These are phyloP conservation scores for Diutina pseudorugosa DNA, from an alignment of 1,139 yeast genomes.

Conservation along the genomic window DNA sequence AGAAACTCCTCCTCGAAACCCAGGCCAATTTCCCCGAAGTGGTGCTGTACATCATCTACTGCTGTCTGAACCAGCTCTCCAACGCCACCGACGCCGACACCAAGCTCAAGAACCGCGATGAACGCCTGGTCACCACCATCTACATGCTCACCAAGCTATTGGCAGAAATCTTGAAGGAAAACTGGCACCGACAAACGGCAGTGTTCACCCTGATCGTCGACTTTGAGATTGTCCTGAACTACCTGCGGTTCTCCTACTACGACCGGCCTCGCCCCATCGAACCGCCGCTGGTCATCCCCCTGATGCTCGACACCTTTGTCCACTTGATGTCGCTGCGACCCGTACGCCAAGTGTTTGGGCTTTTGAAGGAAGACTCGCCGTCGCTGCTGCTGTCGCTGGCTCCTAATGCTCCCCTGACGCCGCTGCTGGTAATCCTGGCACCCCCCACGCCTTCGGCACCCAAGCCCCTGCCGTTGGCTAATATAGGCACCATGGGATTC, in stretches of 20 bases:
- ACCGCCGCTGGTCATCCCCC: neutral
- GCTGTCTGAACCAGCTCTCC: neutral
- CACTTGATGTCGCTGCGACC: neutral
- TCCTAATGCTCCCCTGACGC: neutral
- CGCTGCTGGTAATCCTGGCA: neutral
- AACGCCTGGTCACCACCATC: slow-evolving; percentile 1
- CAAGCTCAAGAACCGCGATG: neutral
- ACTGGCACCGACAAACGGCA: neutral
- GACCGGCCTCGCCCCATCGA: neutral
- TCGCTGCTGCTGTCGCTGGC: neutral
- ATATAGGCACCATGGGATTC: neutral
- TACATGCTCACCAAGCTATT: neutral
- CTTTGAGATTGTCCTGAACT: neutral
- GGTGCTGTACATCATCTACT: neutral
- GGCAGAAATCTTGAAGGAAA: neutral
- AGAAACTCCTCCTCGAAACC: neutral
- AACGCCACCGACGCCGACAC: neutral
- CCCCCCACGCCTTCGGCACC: neutral
- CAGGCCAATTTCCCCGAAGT: neutral
- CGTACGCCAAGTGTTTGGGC: neutral
- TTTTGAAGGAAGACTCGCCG: neutral
- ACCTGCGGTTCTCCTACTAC: neutral
- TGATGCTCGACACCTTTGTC: neutral
- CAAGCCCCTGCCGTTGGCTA: neutral
- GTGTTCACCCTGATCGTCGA: neutral